Conservation (phyloP, 768 basidiomycete species). For the Hysterangium stoloniferum region DNA sequence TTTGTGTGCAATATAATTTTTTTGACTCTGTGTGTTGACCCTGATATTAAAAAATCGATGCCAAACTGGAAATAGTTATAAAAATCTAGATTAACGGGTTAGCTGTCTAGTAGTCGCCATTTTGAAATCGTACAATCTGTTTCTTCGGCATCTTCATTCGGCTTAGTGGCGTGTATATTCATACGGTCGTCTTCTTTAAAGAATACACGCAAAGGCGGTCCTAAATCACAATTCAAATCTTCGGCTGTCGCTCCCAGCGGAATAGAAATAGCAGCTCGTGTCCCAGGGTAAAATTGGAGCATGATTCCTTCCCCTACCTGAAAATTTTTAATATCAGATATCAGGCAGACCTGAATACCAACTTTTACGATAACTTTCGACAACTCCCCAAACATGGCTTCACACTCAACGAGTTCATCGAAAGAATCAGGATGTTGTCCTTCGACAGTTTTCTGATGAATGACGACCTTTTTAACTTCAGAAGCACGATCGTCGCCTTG, state of each 20-base stretch:
- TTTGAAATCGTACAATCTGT: slow-evolving; percentile 30
- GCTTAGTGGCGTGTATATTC: slow-evolving; percentile 56
- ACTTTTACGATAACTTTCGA: slow-evolving; percentile 64
- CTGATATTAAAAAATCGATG: slow-evolving; percentile 77
- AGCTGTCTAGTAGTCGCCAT: slow-evolving; percentile 14
- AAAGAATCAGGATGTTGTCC: slow-evolving; percentile 51
- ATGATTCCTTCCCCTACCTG: slow-evolving; percentile 71
- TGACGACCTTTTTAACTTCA: slow-evolving; percentile 68
- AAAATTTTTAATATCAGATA: slow-evolving; percentile 2
- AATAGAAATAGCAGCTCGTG: slow-evolving; percentile 46
- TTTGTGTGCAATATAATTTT: slow-evolving; percentile 89
- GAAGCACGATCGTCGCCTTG: slow-evolving; percentile 54
- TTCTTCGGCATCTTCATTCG: slow-evolving; percentile 35
- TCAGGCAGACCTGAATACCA: neutral
- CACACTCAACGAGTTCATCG: slow-evolving; percentile 60
- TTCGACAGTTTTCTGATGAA: slow-evolving; percentile 59
- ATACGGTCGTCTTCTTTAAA: slow-evolving; percentile 88
- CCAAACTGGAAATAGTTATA: slow-evolving; percentile 94
- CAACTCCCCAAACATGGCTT: slow-evolving; percentile 67
- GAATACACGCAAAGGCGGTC: slow-evolving; percentile 66
- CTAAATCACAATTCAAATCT: slow-evolving; percentile 71
- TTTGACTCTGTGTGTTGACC: slow-evolving; percentile 58
- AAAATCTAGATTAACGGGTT: slow-evolving; percentile 47
- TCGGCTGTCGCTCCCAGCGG: slow-evolving; percentile 71
- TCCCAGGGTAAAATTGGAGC: slow-evolving; percentile 56